phyloP scores from a whole-genome alignment of 2,329 filamentous ascomycete genomes.

The Basipetospora chlamydospora region DNA sequence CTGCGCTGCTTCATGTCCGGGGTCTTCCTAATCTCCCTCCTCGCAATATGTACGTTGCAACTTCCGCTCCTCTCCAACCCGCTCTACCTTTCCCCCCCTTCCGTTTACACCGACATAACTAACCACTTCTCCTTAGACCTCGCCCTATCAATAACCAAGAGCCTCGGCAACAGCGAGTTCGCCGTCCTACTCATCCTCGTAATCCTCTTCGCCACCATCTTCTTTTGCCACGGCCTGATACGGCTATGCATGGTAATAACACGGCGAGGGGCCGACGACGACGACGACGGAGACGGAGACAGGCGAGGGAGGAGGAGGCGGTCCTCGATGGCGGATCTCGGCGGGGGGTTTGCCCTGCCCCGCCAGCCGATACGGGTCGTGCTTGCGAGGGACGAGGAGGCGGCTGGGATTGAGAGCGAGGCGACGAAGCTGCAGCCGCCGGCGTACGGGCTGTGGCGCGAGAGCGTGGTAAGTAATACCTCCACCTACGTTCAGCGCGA shows the following conservation, averaged over 20 bases:
- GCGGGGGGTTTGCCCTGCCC: constrained; percentile 56
- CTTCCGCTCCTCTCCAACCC: too few species aligned
- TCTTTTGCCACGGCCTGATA: constrained; percentile 69
- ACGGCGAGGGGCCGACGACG: constrained; percentile 24
- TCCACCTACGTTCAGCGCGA: too few species aligned
- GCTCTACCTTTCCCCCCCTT: too few species aligned
- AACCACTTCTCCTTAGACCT: constrained; percentile 40
- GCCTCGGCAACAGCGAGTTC: constrained; percentile 52
- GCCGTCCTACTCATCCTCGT: constrained; percentile 69
- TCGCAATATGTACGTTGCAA: constrained; percentile 50
- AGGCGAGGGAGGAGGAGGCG: too few species aligned
- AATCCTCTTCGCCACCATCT: constrained; percentile 56
- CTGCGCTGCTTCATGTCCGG: constrained; percentile 52
- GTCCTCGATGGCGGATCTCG: constrained; percentile 15
- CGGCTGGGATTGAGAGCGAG: constrained; percentile 39
- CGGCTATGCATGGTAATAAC: constrained; percentile 55
- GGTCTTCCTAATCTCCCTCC: constrained; percentile 39
- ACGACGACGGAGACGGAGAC: constrained; percentile 13
- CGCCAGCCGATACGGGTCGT: constrained; percentile 62
- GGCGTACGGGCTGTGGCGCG: constrained; percentile 73
- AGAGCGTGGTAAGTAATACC: constrained; percentile 65
- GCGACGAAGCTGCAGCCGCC: constrained; percentile 52
- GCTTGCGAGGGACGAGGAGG: constrained; percentile 60
- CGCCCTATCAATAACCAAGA: constrained; percentile 51
- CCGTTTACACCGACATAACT: neutral